Conservation (phyloP, 306 rosid species). For the Prunus kanzakura region DNA sequence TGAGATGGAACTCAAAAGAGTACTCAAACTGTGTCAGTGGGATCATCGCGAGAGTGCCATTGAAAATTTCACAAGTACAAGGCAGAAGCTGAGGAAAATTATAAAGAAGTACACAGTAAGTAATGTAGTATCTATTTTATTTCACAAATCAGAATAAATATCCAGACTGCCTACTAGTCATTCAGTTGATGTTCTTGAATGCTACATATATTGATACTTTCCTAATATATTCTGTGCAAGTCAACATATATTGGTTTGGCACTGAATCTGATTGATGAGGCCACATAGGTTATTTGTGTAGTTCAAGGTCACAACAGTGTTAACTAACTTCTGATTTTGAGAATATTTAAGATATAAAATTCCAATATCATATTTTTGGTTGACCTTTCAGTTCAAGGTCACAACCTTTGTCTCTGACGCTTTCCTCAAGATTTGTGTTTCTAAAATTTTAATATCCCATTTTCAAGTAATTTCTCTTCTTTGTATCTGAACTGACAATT, state of each 20-base stretch:
- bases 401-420: neutral
- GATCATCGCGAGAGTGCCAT: conserved; percentile 56
- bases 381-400: neutral
- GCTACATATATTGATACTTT: no score
- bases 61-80: conserved; percentile 54
- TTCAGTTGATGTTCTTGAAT: no score
- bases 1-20: conserved; percentile 53
- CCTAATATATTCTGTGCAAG: neutral
- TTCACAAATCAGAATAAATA: neutral
- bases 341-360: neutral
- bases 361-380: neutral
- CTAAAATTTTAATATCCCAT: neutral
- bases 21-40: conserved; percentile 72
- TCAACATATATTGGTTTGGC: neutral
- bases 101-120: conserved; percentile 80
- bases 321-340: neutral
- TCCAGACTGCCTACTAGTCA: no score
- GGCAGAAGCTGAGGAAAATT: conserved; percentile 79
- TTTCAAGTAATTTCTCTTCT: neutral
- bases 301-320: neutral
- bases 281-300: neutral
- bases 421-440: neutral
- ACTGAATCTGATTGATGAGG: neutral
- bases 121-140: neutral
- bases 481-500: neutral